Evolutionary conservation across 768 basidiomycete species (phyloP), one percentile per base, ranked within the genome.

Genomic region (Tephrocybe sp.): DNA sequence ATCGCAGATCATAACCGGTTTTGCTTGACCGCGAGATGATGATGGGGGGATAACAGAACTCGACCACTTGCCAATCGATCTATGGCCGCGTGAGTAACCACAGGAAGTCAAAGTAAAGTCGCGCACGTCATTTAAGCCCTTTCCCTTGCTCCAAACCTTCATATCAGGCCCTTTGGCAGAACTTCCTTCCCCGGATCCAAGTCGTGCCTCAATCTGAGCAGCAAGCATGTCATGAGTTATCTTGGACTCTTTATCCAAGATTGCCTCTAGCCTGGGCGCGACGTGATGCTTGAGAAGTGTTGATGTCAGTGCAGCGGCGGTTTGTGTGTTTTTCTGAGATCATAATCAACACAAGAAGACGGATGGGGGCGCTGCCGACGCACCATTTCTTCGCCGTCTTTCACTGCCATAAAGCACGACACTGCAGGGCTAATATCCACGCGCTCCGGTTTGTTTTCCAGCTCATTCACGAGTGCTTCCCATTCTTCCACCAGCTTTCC

Each of bases 11-110:
- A 64, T 95, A 98, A 6, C 91, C 89, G 9, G 79, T 75, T 52
- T 76, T 80, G 29, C 87, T 87, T 7, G 91, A 88, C 34, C 86
- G 87, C 5, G 94, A 97, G 57, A 97, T 95, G 62, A 98, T 91
- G 64, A 97, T 94, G 2, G 95, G 94, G 2, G 90, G 82, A 67
- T 95, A 97, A 57, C 90, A 89, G 69, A 94, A 95, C 67, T 99
- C 97, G 5, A 88, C 86, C 2, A 84, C 78, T n/a, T 75, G 71
- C 82, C 90, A 95, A 63, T 99, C 93, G 48, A 93, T 78, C 91
- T 97, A 59, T 12, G 50, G 44, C 33, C 30, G n/a, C 47, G 25
- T 36, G 43, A 33, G 42, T 49, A 13, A 37, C 16, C 15, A 31
- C 21, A 33, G 31, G 22, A 31, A 39, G 40, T n/a, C n/a, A n/a